These are phyloP conservation scores for Durusdinium trenchii DNA, from an alignment of 73 alveolate genomes.

Conservation along the genomic window DNA sequence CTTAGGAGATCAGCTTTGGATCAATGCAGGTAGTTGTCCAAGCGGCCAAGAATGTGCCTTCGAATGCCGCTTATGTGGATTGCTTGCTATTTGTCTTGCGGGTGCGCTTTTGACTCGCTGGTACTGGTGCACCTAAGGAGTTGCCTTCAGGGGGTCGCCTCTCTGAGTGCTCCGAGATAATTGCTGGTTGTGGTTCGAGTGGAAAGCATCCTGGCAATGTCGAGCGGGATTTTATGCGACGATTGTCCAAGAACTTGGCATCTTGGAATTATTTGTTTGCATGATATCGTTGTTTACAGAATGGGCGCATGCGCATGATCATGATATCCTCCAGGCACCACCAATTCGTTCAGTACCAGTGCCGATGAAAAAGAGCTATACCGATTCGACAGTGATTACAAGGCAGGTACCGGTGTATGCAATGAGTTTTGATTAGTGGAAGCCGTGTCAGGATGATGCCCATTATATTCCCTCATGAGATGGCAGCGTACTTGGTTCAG, in stretches of 20 bases:
- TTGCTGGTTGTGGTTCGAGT: background rate
- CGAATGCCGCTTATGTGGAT: no score
- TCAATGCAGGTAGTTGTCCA: no score
- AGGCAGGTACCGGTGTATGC: no score
- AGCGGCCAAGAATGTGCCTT: no score
- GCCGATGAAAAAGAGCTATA: background rate
- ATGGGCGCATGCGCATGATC: no score
- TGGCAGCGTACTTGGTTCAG: background rate
- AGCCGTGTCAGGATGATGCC: background rate
- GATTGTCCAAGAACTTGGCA: background rate
- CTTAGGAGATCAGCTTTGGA: no score
- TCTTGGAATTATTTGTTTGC: background rate
- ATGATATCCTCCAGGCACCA: no score
- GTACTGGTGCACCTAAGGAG: no score
- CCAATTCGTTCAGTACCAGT: background rate
- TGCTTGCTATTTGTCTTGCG: no score
- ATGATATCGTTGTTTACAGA: no score
- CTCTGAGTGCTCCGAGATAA: background rate
- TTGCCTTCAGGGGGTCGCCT: background rate
- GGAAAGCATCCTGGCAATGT: background rate
- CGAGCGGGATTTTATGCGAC: background rate
- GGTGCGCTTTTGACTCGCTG: no score
- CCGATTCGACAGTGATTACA: background rate
- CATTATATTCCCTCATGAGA: background rate
- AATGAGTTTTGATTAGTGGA: no score